These are phyloP conservation scores for Gastrolobium villosum DNA, from an alignment of 306 rosid species.

Conservation along the genomic window DNA sequence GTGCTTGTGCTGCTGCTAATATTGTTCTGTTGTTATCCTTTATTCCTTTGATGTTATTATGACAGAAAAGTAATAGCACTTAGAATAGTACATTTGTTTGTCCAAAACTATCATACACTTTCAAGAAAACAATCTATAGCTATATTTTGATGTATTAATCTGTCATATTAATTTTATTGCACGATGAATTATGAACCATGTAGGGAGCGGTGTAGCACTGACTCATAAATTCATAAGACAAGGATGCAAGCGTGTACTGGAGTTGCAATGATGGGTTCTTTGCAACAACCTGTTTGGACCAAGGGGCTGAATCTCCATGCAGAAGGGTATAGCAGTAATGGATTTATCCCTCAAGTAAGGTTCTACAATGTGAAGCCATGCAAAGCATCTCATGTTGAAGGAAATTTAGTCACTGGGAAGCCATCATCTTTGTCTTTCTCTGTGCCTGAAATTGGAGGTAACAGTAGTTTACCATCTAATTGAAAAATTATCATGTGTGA, in stretches of 20 bases:
- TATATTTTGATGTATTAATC: constrained; percentile 1
- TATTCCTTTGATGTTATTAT: not conserved
- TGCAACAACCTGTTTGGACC: constrained; percentile 66
- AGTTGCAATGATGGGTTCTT: constrained; percentile 68
- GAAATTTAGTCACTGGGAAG: constrained; percentile 65
- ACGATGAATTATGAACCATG: constrained; percentile 28
- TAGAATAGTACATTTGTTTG: constrained; percentile 12
- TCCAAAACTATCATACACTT: constrained; percentile 9
- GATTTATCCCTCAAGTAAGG: constrained; percentile 52
- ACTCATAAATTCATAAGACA: constrained; percentile 8
- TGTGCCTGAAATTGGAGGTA: constrained; percentile 76
- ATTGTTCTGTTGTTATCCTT: no score
- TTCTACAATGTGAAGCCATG: constrained; percentile 52
- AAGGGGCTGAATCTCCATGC: constrained; percentile 55
- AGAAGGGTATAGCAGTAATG: constrained; percentile 48
- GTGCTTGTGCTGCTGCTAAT: no score
- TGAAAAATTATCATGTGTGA: not conserved
- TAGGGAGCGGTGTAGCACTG: constrained; percentile 1
- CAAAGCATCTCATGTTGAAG: constrained; percentile 62
- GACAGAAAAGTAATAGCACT: not conserved
- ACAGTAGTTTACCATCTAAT: not conserved
- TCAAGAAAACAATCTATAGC: not conserved
- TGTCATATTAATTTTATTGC: not conserved
- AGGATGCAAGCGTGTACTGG: constrained; percentile 72
- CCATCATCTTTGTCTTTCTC: constrained; percentile 58